Conservation (phyloP, 805 yeast species). For the Debaryomyces hansenii region DNA sequence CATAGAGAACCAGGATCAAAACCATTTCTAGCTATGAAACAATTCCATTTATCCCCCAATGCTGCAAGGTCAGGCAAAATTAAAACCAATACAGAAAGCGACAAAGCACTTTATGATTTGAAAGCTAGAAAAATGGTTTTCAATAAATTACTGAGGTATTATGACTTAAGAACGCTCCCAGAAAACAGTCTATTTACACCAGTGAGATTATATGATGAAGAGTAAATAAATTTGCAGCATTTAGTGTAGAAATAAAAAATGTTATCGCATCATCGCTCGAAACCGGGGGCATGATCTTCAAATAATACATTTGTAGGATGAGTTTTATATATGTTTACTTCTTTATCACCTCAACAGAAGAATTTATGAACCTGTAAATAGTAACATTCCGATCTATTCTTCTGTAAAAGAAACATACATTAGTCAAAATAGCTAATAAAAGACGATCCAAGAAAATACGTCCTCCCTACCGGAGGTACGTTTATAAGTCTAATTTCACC, state of each 20-base stretch:
- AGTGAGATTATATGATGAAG: neutral
- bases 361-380: neutral
- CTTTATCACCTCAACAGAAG: neutral
- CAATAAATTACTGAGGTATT: constrained; percentile 7
- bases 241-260: neutral
- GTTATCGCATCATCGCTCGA: neutral
- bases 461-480: constrained; percentile 79
- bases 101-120: neutral
- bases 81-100: neutral
- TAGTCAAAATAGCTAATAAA: constrained; percentile 72
- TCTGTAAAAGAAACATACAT: neutral
- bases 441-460: constrained; percentile 80
- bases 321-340: neutral
- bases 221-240: neutral
- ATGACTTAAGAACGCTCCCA: constrained; percentile 1
- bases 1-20: constrained; percentile 1
- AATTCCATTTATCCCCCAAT: constrained; percentile 9
- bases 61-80: neutral
- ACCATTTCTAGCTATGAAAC: constrained; percentile 9
- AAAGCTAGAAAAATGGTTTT: constrained; percentile 6
- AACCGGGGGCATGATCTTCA: neutral
- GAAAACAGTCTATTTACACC: neutral
- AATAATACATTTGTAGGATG: neutral
- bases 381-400: neutral
- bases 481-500: constrained; percentile 44